Evolutionary conservation across 2,329 filamentous ascomycete genomes (phyloP).

Genomic region (Cladosporium sp.): DNA sequence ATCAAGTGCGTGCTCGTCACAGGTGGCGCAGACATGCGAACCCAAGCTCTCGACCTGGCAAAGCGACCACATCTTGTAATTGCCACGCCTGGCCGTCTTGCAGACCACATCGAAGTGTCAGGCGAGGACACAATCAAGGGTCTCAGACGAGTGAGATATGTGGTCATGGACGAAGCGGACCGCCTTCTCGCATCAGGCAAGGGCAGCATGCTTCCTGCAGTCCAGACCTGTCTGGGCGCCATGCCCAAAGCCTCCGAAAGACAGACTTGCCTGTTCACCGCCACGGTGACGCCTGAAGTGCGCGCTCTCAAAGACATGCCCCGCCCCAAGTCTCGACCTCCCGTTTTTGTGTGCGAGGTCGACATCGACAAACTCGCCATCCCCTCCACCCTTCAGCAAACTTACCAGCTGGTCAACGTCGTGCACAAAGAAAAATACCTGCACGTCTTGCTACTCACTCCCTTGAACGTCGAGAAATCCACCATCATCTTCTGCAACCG

Average conservation of each 20-base stretch:
- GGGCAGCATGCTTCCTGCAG: slow-evolving; percentile 90
- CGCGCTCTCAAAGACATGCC: slow-evolving; percentile 71
- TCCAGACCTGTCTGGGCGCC: slow-evolving; percentile 79
- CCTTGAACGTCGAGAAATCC: slow-evolving; percentile 67
- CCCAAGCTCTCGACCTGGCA: slow-evolving; percentile 79
- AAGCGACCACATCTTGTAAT: slow-evolving; percentile 86
- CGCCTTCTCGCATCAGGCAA: slow-evolving; percentile 69
- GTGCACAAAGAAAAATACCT: slow-evolving; percentile 94
- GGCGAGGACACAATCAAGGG: slow-evolving; percentile 86
- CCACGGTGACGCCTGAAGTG: slow-evolving; percentile 90
- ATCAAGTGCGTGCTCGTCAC: slow-evolving; percentile 87
- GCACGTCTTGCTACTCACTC: slow-evolving; percentile 79
- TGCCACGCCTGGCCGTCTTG: slow-evolving; percentile 85
- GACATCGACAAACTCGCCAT: slow-evolving; percentile 69
- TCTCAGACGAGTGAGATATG: slow-evolving; percentile 70
- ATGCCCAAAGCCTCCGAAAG: slow-evolving; percentile 72
- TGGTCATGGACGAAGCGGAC: slow-evolving; percentile 95
- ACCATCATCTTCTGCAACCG: slow-evolving; percentile 94
- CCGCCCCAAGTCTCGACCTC: slow-evolving; percentile 61
- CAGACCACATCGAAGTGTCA: slow-evolving; percentile 87
- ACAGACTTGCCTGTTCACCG: slow-evolving; percentile 95
- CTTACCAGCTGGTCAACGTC: slow-evolving; percentile 80
- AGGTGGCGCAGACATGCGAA: slow-evolving; percentile 86
- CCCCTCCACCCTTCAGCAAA: slow-evolving; percentile 74
- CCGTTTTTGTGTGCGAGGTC: slow-evolving; percentile 85